Percentiles rank a stretch among this genome's conserved stretches.
These are phyloP conservation scores for Lactarius hengduanensis DNA, from an alignment of 768 basidiomycete genomes.

Conservation along the genomic window DNA sequence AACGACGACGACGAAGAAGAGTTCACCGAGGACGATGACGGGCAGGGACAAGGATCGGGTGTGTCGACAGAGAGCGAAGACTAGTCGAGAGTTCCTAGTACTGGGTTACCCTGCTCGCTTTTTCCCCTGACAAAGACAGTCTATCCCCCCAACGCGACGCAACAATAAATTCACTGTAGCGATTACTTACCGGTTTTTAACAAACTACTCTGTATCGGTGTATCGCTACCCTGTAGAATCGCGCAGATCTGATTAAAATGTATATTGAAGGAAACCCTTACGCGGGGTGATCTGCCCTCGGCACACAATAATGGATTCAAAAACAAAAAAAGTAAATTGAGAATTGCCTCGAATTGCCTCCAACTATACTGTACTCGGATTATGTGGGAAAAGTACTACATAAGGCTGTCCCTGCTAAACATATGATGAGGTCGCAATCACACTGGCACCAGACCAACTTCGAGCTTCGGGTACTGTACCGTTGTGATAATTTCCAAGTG, in stretches of 20 bases:
- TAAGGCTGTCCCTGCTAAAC: not conserved
- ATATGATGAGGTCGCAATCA: not conserved
- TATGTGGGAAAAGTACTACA: not conserved
- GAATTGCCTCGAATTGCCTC: too few relatives aligned
- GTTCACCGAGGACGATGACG: slow-evolving; percentile 31
- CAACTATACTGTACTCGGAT: not conserved
- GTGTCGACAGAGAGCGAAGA: slow-evolving; percentile 24
- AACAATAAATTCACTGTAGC: slow-evolving; percentile 13
- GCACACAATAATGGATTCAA: too few relatives aligned
- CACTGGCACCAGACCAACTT: too few relatives aligned
- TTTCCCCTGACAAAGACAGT: not conserved
- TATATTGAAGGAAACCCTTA: not conserved
- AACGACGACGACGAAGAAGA: slow-evolving; percentile 34
- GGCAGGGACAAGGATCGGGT: slow-evolving; percentile 20
- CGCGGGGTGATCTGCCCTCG: too few relatives aligned
- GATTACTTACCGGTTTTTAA: slow-evolving; percentile 2
- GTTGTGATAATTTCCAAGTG: not conserved
- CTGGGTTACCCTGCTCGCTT: not conserved
- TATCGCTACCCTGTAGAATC: slow-evolving; percentile 25
- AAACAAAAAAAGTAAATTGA: not conserved
- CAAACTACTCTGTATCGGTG: slow-evolving; percentile 21
- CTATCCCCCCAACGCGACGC: not conserved
- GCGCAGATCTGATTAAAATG: slow-evolving; percentile 19
- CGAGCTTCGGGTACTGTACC: too few relatives aligned
- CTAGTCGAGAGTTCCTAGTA: not conserved